phyloP scores from a whole-genome alignment of 75 land plant species.

The Adiantum capillusveneris region DNA sequence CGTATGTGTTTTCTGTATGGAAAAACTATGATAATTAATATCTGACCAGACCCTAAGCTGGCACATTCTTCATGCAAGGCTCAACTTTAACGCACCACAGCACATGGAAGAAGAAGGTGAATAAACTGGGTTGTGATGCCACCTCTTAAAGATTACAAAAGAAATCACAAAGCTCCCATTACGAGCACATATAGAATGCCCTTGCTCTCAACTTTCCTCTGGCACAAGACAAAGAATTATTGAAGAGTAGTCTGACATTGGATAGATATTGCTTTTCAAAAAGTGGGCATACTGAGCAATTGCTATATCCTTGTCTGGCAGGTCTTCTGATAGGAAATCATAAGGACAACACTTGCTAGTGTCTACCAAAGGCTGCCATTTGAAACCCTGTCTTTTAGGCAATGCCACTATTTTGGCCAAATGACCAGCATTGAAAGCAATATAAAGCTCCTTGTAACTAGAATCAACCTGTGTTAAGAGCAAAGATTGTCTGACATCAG shows the following conservation, averaged over 20 bases:
- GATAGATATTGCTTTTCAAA: conserved; percentile 60
- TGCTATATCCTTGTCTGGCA: conserved; percentile 39
- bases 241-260: conserved; percentile 86
- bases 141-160: too few relatives aligned
- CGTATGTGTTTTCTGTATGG: too few relatives aligned
- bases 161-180: too few relatives aligned
- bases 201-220: conserved; percentile 17
- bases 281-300: conserved; percentile 65
- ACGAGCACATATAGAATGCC: too few relatives aligned
- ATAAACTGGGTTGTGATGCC: too few relatives aligned
- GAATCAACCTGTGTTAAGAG: conserved; percentile 51
- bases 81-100: too few relatives aligned
- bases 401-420: conserved; percentile 52
- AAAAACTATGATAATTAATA: too few relatives aligned
- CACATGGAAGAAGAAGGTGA: too few relatives aligned
- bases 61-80: too few relatives aligned
- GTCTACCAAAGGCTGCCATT: conserved; percentile 86
- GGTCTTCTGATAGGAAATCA: conserved; percentile 65
- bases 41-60: too few relatives aligned
- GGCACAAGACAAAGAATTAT: conserved; percentile 47
- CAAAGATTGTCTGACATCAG: neutral
- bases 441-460: conserved; percentile 58
- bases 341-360: conserved; percentile 83
- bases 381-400: conserved; percentile 66
- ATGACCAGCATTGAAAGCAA: conserved; percentile 92